Evolutionary conservation across 257 asterid species (phyloP).

Genomic region (Plantago elongata): DNA sequence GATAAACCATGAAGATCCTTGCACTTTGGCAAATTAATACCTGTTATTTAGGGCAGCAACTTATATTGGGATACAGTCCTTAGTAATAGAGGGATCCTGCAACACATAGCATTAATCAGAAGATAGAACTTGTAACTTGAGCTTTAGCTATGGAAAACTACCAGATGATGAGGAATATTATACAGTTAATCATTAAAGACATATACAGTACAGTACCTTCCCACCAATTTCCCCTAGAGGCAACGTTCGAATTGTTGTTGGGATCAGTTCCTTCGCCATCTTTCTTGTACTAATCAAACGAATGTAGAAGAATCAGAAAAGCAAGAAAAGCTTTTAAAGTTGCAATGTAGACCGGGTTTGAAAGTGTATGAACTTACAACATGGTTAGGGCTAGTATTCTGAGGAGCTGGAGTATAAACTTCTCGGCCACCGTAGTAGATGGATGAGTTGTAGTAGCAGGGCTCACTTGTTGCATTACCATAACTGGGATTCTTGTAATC

Average conservation of each 20-base stretch:
- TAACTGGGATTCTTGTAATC: slow-evolving; percentile 28
- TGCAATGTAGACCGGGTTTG: not conserved
- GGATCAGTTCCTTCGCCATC: slow-evolving; percentile 39
- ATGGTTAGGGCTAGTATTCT: slow-evolving; percentile 30
- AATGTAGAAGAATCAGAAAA: not conserved
- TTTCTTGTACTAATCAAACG: slow-evolving; percentile 38
- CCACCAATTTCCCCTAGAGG: slow-evolving; percentile 94
- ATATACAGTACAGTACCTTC: slow-evolving; percentile 35
- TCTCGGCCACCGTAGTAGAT: slow-evolving; percentile 81
- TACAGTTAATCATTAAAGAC: too few species aligned
- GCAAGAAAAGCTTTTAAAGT: not conserved
- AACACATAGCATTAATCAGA: not conserved
- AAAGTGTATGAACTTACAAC: slow-evolving; percentile 30
- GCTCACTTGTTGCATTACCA: slow-evolving; percentile 41
- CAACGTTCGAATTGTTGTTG: slow-evolving; percentile 48
- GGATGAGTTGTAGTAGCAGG: slow-evolving; percentile 72
- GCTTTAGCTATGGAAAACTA: too few species aligned
- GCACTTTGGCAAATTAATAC: not conserved
- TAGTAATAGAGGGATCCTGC: slow-evolving; percentile 78
- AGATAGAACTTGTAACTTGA: not conserved
- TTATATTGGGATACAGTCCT: slow-evolving; percentile 12
- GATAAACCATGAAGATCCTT: not conserved
- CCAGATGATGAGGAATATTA: too few species aligned
- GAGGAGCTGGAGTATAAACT: slow-evolving; percentile 46
- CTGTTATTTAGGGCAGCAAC: not conserved